A percentile compares a stretch with the other conserved stretches of the same genome.
These are phyloP conservation scores for Metarhizium sp. DNA, from an alignment of 2,329 filamentous ascomycete genomes.

Conservation along the genomic window DNA sequence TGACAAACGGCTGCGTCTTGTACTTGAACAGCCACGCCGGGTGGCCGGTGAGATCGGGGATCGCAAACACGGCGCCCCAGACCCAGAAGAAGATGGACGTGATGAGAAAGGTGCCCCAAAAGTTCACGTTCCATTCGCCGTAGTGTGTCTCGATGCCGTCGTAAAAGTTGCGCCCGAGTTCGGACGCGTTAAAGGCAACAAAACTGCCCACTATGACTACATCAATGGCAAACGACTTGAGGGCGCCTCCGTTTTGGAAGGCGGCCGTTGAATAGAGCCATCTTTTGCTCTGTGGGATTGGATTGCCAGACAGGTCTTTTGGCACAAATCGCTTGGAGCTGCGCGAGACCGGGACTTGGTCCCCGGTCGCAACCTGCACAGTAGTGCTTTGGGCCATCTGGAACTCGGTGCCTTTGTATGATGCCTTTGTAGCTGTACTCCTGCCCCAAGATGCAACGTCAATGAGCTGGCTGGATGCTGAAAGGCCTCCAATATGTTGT, in stretches of 20 bases:
- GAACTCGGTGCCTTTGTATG: not conserved
- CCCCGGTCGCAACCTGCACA: not conserved
- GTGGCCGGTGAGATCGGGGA: slow-evolving; percentile 26
- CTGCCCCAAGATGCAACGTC: too few species aligned
- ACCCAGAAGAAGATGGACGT: slow-evolving; percentile 32
- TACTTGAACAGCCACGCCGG: slow-evolving; percentile 35
- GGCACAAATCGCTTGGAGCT: slow-evolving; percentile 4
- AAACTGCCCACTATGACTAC: slow-evolving; percentile 2
- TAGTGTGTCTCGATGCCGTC: slow-evolving; percentile 10
- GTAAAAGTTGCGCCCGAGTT: slow-evolving; percentile 6
- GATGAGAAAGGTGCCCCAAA: slow-evolving; percentile 25
- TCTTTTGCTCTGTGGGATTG: slow-evolving; percentile 9
- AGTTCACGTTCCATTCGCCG: slow-evolving; percentile 20
- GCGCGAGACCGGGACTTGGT: not conserved
- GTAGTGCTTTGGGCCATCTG: not conserved
- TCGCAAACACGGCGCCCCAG: slow-evolving; percentile 25
- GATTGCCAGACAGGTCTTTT: slow-evolving; percentile 6
- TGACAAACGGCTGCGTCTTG: slow-evolving; percentile 39
- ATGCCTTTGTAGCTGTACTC: too few species aligned
- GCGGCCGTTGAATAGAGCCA: slow-evolving; percentile 9
- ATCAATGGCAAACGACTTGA: not conserved
- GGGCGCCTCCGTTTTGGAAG: not conserved
- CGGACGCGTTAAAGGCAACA: slow-evolving; percentile 6
- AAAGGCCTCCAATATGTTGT: too few species aligned
- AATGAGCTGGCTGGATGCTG: too few species aligned